Conservation (phyloP, 2,329 filamentous ascomycete species). For the Hymenotorrendiella dingleyae region DNA sequence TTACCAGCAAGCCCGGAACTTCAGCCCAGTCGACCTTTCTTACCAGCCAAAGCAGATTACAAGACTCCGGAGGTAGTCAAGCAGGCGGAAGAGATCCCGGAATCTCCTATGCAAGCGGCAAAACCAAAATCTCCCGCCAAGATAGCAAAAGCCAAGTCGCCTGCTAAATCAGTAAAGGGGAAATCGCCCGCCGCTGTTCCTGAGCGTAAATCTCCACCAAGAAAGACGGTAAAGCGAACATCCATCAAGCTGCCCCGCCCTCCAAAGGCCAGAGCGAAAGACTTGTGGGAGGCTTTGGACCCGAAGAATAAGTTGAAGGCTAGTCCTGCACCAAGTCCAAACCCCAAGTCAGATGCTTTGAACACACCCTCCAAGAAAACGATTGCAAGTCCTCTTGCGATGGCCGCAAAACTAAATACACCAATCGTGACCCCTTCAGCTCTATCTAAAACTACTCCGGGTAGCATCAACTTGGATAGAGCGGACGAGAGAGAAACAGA, state of each 20-base stretch:
- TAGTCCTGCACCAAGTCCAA: conserved; percentile 11
- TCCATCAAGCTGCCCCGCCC: neutral
- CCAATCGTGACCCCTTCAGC: no score
- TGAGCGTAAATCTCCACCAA: neutral
- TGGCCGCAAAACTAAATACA: no score
- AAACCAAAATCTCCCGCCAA: neutral
- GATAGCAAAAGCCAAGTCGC: neutral
- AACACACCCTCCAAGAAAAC: no score
- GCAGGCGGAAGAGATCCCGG: neutral
- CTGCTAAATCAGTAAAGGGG: neutral
- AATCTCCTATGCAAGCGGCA: neutral
- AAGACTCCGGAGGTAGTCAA: neutral
- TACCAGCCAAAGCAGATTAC: neutral
- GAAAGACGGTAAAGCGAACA: neutral
- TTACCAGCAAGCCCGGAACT: no score
- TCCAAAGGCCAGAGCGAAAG: neutral
- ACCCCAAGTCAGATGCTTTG: conserved; percentile 1
- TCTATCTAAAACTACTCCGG: conserved; percentile 4
- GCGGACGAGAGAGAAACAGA: conserved; percentile 10
- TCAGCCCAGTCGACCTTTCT: neutral
- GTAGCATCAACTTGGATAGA: conserved; percentile 8
- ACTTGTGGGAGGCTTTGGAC: neutral
- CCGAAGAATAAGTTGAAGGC: conserved; percentile 6
- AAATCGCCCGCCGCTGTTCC: neutral
- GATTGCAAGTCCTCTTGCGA: no score